phyloP scores from a whole-genome alignment of 352 stramenopile genomes.

The Salisapilia sapeloensis region DNA sequence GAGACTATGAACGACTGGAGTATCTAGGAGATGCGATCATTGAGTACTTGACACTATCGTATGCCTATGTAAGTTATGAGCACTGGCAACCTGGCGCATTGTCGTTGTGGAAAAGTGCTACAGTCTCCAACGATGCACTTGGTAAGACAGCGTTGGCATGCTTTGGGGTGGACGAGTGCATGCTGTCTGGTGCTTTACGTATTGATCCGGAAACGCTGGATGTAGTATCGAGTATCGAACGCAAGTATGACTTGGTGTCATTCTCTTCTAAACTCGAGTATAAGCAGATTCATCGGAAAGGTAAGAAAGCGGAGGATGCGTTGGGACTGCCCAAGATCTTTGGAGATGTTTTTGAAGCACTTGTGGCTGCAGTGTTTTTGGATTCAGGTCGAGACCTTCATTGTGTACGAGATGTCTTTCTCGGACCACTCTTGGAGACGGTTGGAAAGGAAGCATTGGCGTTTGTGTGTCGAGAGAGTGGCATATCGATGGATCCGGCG shows the following conservation, averaged over 20 bases:
- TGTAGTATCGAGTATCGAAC: slow-evolving; percentile 21
- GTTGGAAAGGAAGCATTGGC: slow-evolving; percentile 50
- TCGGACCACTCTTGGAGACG: slow-evolving; percentile 52
- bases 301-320: slow-evolving; percentile 8
- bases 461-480: slow-evolving; percentile 61
- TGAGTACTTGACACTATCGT: slow-evolving; percentile 78
- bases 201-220: slow-evolving; percentile 55
- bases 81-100: slow-evolving; percentile 64
- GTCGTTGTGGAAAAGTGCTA: slow-evolving; percentile 73
- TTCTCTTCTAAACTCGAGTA: slow-evolving; percentile 2
- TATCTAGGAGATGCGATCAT: slow-evolving; percentile 82
- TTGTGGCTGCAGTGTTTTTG: slow-evolving; percentile 76
- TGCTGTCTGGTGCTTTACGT: slow-evolving; percentile 37
- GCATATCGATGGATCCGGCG: slow-evolving; percentile 24
- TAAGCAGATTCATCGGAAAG: slow-evolving; percentile 1
- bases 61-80: slow-evolving; percentile 51
- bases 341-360: slow-evolving; percentile 75
- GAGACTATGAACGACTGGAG: slow-evolving; percentile 81
- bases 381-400: slow-evolving; percentile 58
- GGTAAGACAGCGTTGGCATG: slow-evolving; percentile 64
- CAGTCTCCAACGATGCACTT: slow-evolving; percentile 70
- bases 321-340: slow-evolving; percentile 67
- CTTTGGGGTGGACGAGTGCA: slow-evolving; percentile 71
- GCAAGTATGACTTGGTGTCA: slow-evolving; percentile 22
- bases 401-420: slow-evolving; percentile 65